phyloP scores from a whole-genome alignment of 2,329 filamentous ascomycete genomes.

The Triangularia verruculosa region DNA sequence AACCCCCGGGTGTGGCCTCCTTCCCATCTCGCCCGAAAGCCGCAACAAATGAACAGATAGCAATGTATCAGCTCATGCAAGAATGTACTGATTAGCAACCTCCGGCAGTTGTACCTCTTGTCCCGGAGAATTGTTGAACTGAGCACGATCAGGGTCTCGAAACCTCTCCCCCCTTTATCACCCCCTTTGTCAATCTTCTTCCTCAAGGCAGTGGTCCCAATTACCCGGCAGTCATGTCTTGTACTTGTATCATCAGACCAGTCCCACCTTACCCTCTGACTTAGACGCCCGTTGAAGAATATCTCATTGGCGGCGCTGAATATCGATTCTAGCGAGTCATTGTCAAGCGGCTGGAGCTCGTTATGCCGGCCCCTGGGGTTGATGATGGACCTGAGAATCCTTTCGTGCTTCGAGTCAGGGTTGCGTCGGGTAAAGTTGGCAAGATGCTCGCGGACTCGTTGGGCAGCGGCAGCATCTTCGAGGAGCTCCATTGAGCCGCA shows the following conservation, averaged over 20 bases:
- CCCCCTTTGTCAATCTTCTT: constrained; percentile 38
- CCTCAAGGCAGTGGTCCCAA: constrained; percentile 61
- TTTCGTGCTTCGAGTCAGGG: constrained; percentile 51
- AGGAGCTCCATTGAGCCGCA: constrained; percentile 38
- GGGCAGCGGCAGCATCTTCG: constrained; percentile 48
- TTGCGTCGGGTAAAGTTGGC: constrained; percentile 43
- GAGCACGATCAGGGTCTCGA: constrained; percentile 61
- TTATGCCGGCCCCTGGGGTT: constrained; percentile 38
- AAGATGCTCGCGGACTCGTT: constrained; percentile 48
- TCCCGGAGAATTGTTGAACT: constrained; percentile 58
- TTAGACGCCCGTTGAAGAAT: constrained; percentile 57
- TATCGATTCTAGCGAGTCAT: constrained; percentile 55
- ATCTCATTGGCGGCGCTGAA: constrained; percentile 60
- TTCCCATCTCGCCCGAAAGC: constrained; percentile 51
- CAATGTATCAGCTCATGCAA: constrained; percentile 66
- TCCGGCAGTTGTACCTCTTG: constrained; percentile 51
- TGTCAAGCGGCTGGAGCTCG: constrained; percentile 45
- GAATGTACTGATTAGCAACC: constrained; percentile 62
- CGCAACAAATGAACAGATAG: constrained; percentile 62
- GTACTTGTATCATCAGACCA: constrained; percentile 53
- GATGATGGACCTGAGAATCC: constrained; percentile 58
- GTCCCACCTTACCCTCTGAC: constrained; percentile 59
- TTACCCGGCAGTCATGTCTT: constrained; percentile 53
- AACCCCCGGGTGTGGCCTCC: constrained; percentile 63
- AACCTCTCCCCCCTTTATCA: constrained; percentile 43